A percentile compares a stretch with the other conserved stretches of the same genome.
phyloP scores from a whole-genome alignment of 345 rosid species.

The Gossypium arboreum region DNA sequence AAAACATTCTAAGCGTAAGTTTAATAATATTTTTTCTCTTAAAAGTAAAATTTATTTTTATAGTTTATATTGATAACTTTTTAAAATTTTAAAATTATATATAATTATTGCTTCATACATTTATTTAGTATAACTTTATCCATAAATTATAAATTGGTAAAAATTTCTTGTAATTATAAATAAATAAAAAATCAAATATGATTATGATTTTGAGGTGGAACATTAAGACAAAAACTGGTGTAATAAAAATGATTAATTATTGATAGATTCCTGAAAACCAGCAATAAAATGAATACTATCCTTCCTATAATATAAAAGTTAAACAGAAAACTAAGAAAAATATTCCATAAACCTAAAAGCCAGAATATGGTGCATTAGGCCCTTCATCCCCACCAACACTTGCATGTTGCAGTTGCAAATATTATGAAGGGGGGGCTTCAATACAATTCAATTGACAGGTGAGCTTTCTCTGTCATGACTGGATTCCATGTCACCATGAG shows the following conservation, averaged over 20 bases:
- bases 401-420: not conserved
- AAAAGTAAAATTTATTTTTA: no score
- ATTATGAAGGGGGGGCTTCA: no score
- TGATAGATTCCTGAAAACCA: slow-evolving; percentile 1
- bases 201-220: slow-evolving; percentile 8
- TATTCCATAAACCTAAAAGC: not conserved
- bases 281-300: slow-evolving; percentile 30
- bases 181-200: no score
- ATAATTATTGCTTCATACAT: no score
- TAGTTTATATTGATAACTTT: no score
- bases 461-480: slow-evolving; percentile 32
- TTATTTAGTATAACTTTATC: no score
- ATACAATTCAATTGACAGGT: slow-evolving; percentile 1
- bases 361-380: not conserved
- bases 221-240: slow-evolving; percentile 2
- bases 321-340: not conserved
- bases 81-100: no score
- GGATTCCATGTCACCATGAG: slow-evolving; percentile 27
- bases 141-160: no score
- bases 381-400: not conserved
- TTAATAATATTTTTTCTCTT: no score
- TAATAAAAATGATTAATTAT: not conserved
- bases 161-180: no score
- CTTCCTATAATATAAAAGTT: not conserved
- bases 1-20: no score